phyloP scores from a whole-genome alignment of 2,329 filamentous ascomycete genomes.

The Xylariaceae sp. region DNA sequence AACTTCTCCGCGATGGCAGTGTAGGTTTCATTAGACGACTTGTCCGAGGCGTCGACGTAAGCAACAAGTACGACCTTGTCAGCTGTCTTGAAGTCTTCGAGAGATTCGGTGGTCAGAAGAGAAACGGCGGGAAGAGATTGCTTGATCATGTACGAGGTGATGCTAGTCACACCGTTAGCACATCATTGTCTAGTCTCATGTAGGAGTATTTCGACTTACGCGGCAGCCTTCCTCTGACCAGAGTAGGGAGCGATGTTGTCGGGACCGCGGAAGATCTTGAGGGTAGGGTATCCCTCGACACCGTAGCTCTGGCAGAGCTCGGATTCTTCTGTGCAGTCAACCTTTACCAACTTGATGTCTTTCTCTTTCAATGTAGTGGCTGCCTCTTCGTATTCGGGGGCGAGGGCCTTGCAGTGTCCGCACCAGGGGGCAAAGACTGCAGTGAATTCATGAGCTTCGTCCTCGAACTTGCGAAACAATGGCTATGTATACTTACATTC shows the following conservation, averaged over 20 bases:
- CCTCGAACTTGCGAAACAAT: background rate
- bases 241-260: constrained; percentile 79
- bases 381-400: constrained; percentile 84
- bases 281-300: constrained; percentile 95
- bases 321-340: constrained; percentile 92
- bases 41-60: constrained; percentile 77
- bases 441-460: constrained; percentile 29
- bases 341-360: constrained; percentile 78
- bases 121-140: constrained; percentile 94
- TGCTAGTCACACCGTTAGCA: constrained; percentile 35
- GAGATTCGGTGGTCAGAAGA: constrained; percentile 69
- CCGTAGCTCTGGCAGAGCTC: constrained; percentile 87
- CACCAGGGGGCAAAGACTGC: constrained; percentile 94
- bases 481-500: constrained; percentile 63
- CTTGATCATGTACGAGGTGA: constrained; percentile 92
- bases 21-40: constrained; percentile 84
- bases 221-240: constrained; percentile 83
- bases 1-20: constrained; percentile 66
- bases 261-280: constrained; percentile 95
- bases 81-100: constrained; percentile 95
- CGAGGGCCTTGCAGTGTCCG: constrained; percentile 97
- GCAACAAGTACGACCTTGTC: constrained; percentile 95
- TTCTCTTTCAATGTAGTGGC: constrained; percentile 83
- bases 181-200: background rate
- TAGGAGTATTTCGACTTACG: constrained; percentile 41